Evolutionary conservation across 768 basidiomycete genomes (phyloP).

Genomic region (Gymnopilus junonius): DNA sequence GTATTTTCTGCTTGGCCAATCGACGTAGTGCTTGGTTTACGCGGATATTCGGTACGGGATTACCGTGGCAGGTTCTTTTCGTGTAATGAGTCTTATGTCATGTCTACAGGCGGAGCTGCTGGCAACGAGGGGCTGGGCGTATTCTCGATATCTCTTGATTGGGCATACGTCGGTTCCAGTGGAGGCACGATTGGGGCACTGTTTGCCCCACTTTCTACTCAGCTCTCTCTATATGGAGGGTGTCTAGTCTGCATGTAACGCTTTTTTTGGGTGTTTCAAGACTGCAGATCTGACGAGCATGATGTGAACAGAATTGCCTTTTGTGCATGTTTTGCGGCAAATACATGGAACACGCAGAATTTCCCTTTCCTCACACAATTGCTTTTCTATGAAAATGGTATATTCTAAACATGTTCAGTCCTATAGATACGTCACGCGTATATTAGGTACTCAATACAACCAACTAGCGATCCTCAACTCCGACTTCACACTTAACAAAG

Average conservation of each 20-base stretch:
- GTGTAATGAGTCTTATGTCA: constrained; percentile 15
- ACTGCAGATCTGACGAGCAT: too few species aligned
- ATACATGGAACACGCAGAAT: constrained; percentile 57
- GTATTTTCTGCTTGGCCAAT: constrained; percentile 47
- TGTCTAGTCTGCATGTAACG: constrained; percentile 47
- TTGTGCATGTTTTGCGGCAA: constrained; percentile 45
- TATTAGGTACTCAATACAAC: constrained; percentile 49
- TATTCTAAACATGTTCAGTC: not conserved
- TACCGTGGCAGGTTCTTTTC: not conserved
- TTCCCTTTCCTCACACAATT: constrained; percentile 60
- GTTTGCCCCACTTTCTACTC: constrained; percentile 51
- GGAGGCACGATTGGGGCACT: constrained; percentile 38
- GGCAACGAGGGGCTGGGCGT: constrained; percentile 60
- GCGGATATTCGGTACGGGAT: constrained; percentile 45
- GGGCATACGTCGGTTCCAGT: constrained; percentile 48
- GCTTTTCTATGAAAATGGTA: constrained; percentile 53
- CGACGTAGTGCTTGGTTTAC: constrained; percentile 44
- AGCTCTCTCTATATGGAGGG: constrained; percentile 48
- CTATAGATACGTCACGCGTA: not conserved
- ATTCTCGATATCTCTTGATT: constrained; percentile 58
- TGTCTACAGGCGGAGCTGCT: constrained; percentile 40
- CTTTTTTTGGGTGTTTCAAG: constrained; percentile 12
- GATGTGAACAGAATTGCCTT: constrained; percentile 36
- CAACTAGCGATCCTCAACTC: constrained; percentile 53
- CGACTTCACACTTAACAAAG: constrained; percentile 50